A percentile compares a stretch with the other conserved stretches of the same genome.
phyloP scores from a whole-genome alignment of 2,329 filamentous ascomycete genomes.

The Arthrobotrys iridis region DNA sequence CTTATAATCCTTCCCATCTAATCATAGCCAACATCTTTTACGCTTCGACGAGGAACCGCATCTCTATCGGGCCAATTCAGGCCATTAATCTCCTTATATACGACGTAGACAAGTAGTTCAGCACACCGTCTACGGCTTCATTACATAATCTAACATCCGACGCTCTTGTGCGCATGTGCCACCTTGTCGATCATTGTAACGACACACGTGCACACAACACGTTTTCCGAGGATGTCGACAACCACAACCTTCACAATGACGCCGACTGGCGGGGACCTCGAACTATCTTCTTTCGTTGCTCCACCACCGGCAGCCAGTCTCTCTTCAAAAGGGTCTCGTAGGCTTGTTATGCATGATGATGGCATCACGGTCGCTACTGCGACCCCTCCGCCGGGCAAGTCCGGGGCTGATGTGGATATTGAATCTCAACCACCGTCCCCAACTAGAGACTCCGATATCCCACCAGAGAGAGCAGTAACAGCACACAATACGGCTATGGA shows the following conservation, averaged over 20 bases:
- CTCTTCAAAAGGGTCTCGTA: conserved; percentile 4
- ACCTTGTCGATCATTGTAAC: conserved; percentile 13
- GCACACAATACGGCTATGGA: conserved; percentile 56
- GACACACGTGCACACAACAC: not conserved
- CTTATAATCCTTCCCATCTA: not conserved
- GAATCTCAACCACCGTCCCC: conserved; percentile 50
- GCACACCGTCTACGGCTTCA: conserved; percentile 7
- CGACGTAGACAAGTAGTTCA: not conserved
- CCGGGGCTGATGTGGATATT: conserved; percentile 25
- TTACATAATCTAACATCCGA: not conserved
- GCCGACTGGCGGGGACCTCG: conserved; percentile 16
- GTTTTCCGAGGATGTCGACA: conserved; percentile 33
- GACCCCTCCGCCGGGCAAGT: conserved; percentile 19
- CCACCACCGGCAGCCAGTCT: conserved; percentile 11
- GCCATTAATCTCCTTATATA: not conserved
- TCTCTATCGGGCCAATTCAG: not conserved
- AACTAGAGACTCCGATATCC: conserved; percentile 25
- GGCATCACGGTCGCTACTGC: conserved; percentile 30
- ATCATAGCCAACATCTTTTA: not conserved
- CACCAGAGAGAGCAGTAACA: conserved; percentile 53
- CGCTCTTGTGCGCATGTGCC: not conserved
- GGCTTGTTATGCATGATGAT: conserved; percentile 10
- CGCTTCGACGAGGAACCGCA: not conserved
- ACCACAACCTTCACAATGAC: conserved; percentile 24
- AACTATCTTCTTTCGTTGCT: conserved; percentile 21